Conservation (phyloP, 768 basidiomycete species). For the Amanita thiersii region DNA sequence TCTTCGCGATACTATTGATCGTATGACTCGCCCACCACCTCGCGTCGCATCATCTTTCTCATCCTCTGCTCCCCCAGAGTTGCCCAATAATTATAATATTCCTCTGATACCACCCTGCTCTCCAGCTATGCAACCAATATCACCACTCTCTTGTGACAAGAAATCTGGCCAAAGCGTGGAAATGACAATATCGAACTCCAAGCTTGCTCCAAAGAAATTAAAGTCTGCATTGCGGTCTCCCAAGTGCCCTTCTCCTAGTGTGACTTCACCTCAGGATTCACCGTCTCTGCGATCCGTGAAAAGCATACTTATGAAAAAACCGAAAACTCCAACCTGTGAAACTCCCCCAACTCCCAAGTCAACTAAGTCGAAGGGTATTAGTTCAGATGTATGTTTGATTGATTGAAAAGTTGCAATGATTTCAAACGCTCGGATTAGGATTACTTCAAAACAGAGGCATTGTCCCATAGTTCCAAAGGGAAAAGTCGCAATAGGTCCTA, state of each 20-base stretch:
- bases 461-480: not conserved
- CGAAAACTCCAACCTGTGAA: constrained; percentile 16
- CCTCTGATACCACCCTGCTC: not conserved
- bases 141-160: constrained; percentile 9
- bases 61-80: constrained; percentile 6
- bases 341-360: constrained; percentile 12
- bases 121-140: constrained; percentile 3
- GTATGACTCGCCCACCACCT: constrained; percentile 57
- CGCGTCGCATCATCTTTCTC: constrained; percentile 13
- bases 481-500: constrained; percentile 19
- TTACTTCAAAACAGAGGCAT: too few relatives aligned
- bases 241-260: constrained; percentile 13
- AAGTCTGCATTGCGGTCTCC: constrained; percentile 33
- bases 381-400: constrained; percentile 10
- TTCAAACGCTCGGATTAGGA: too few relatives aligned
- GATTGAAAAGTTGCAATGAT: not conserved
- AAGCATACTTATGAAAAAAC: constrained; percentile 21
- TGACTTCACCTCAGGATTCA: constrained; percentile 1
- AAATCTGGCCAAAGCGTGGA: constrained; percentile 13
- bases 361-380: constrained; percentile 12
- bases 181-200: constrained; percentile 21
- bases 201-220: constrained; percentile 23
- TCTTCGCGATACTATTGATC: constrained; percentile 62
- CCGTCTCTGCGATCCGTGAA: constrained; percentile 22
- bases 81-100: constrained; percentile 5